These are phyloP conservation scores for Boletus reticuloceps DNA, from an alignment of 768 basidiomycete genomes.

Conservation along the genomic window DNA sequence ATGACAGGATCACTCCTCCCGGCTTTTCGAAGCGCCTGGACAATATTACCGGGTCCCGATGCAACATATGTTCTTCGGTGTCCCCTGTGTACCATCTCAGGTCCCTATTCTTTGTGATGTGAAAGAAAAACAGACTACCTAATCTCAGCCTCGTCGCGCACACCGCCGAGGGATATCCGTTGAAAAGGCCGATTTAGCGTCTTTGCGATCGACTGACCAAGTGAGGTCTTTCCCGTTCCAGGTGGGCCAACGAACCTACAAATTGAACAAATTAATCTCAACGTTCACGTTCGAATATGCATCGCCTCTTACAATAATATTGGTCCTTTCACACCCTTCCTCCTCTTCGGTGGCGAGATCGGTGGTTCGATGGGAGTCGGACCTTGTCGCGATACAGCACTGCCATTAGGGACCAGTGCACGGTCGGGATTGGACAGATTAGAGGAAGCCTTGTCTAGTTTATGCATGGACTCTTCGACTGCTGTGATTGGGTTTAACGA, in stretches of 20 bases:
- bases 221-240: conserved; percentile 87
- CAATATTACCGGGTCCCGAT: conserved; percentile 79
- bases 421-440: conserved; percentile 21
- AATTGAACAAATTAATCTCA: not conserved
- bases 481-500: not conserved
- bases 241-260: conserved; percentile 87
- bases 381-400: conserved; percentile 10
- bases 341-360: conserved; percentile 18
- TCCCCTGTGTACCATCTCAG: conserved; percentile 34
- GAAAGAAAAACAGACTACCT: conserved; percentile 26
- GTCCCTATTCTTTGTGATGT: conserved; percentile 5
- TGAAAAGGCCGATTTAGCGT: conserved; percentile 86
- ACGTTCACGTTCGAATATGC: not conserved
- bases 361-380: conserved; percentile 1
- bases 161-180: conserved; percentile 88
- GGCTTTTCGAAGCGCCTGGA: conserved; percentile 83
- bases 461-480: conserved; percentile 17
- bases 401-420: conserved; percentile 22
- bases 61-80: conserved; percentile 90
- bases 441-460: conserved; percentile 11
- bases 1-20: conserved; percentile 79
- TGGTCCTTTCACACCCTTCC: conserved; percentile 61
- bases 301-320: conserved; percentile 54
- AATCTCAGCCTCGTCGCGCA: conserved; percentile 89
- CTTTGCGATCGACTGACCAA: conserved; percentile 85